Conservation (phyloP, 2,329 filamentous ascomycete genomes). For the Mariannaea elegans region DNA sequence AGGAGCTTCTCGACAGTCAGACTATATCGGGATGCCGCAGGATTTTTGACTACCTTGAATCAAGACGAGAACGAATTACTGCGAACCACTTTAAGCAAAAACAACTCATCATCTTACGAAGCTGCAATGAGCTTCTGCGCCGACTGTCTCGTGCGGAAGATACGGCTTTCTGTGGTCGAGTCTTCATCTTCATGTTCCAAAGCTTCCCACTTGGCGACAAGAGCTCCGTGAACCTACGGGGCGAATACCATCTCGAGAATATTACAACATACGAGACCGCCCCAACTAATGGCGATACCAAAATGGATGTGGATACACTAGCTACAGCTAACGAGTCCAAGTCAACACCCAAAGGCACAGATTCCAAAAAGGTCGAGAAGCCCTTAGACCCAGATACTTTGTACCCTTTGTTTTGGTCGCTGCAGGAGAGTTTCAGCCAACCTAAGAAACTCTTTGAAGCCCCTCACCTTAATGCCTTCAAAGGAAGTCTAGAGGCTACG, state of each 20-base stretch:
- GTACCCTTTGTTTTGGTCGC: slow-evolving; percentile 92
- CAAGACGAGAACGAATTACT: slow-evolving; percentile 86
- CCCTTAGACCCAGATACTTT: slow-evolving; percentile 74
- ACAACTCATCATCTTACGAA: slow-evolving; percentile 87
- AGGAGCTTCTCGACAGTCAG: slow-evolving; percentile 95
- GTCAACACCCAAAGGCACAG: slow-evolving; percentile 51
- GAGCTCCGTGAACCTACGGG: slow-evolving; percentile 94
- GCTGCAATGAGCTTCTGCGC: slow-evolving; percentile 94
- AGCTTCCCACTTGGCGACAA: slow-evolving; percentile 96
- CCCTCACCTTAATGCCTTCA: slow-evolving; percentile 81
- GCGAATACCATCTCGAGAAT: slow-evolving; percentile 96
- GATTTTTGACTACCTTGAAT: slow-evolving; percentile 95
- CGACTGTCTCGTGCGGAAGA: slow-evolving; percentile 95
- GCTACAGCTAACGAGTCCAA: slow-evolving; percentile 45
- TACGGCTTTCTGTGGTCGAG: slow-evolving; percentile 94
- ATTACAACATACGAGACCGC: slow-evolving; percentile 78
- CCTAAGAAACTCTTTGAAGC: slow-evolving; percentile 83
- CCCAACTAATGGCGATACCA: slow-evolving; percentile 43
- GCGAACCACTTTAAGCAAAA: slow-evolving; percentile 84
- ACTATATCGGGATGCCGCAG: slow-evolving; percentile 90
- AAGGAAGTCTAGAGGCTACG: slow-evolving; percentile 75
- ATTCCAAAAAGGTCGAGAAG: slow-evolving; percentile 57
- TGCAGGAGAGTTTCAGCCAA: slow-evolving; percentile 92
- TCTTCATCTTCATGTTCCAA: slow-evolving; percentile 99
- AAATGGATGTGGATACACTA: slow-evolving; percentile 73